Base-by-base conservation (phyloP, 192 early-diverging fungal species). In the Coemansia asiatica region DNA sequence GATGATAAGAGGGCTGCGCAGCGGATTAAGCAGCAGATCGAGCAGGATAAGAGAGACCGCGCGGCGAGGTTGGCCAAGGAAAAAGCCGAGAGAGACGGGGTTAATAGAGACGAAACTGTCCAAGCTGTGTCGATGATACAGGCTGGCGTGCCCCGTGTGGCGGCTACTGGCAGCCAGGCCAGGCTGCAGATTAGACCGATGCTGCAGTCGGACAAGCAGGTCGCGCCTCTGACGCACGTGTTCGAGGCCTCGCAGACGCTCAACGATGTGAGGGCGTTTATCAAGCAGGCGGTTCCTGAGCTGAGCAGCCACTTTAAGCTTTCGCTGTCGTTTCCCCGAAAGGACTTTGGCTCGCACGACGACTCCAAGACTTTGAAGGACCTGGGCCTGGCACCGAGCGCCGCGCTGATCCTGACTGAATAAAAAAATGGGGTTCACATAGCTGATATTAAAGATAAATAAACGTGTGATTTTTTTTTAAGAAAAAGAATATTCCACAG, bases 41-140 rank as follows among this genome's bases (percentile, higher is more conserved):
- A 91, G 67, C 74, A 75, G 66, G 90, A 92, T 63, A 87, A 87
- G 63, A 60, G 60, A 46, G 90, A 91, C 16, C 68, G 91, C 6
- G 84, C 83, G 0, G 75, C 77, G 6, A 58, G 84, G 65, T 74
- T 86, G 27, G 67, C 63, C 1, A 31, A 49, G 63, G 74, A 71
- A 26, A 76, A 81, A 72, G 72, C 69, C 1, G 71, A 69, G 61
- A 59, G 71, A 62, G 71, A 64, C 10, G 21, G 22, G 7, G 18
- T 18, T 19, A 50, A 27, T 9, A 22, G 18, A 18, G 54, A 60
- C 4, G 15, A n/a, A 22, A n/a, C 54, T n/a, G 35, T 56, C 9
- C 40, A 53, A 21, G 18, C 19, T 16, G 56, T 57, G 15, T 76
- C 56, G 53, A 70, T 61, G 58, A 73, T 74, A 12, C 23, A 68